Evolutionary conservation across 2,329 filamentous ascomycete species (phyloP), one percentile per base, ranked within the genome.

Genomic region (Cladosporium phlei): DNA sequence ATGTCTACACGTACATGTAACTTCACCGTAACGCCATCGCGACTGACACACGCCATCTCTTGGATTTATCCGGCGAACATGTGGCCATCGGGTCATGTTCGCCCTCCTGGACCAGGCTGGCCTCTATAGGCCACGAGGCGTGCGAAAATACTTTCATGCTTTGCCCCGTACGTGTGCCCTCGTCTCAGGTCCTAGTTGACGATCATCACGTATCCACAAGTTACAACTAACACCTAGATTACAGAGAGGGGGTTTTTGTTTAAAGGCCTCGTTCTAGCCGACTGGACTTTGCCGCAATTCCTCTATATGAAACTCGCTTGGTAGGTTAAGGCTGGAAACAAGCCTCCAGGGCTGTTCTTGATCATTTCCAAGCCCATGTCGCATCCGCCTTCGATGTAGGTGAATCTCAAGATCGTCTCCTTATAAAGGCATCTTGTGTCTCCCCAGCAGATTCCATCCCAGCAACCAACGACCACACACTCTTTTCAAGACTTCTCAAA

Each of bases 241-340:
- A 24, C 21, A 38, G 24, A 21, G 35, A 17, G 16, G 14, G 2
- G 3, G 21, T n/a, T 16, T 16, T 16, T 16, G 25, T 19, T 17
- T 28, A n/a, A n/a, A n/a, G 37, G 24, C 37, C 37, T 28, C 3
- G 29, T 34, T 43, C 21, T 33, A 43, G 39, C 39, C 27, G 28
- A 32, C n/a, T 5, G 19, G 32, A 22, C 14, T 8, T 14, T 42
- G 25, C 21, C 19, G 39, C 28, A 32, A 9, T 16, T 32, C 28
- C 16, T 43, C 39, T 34, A 43, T 17, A 14, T 32, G 39, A 43
- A 34, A 32, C 39, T 43, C 39, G 39, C 39, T 43, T 43, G 34
- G 39, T 33, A 43, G 39, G 28, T 43, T 43, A 33, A 33, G 22
- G 20, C 28, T 19, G 21, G 5, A 43, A 43, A 33, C 21, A 43